These are phyloP conservation scores for Penicillium roqueforti DNA, from an alignment of 495 filamentous ascomycete species.

Conservation along the genomic window DNA sequence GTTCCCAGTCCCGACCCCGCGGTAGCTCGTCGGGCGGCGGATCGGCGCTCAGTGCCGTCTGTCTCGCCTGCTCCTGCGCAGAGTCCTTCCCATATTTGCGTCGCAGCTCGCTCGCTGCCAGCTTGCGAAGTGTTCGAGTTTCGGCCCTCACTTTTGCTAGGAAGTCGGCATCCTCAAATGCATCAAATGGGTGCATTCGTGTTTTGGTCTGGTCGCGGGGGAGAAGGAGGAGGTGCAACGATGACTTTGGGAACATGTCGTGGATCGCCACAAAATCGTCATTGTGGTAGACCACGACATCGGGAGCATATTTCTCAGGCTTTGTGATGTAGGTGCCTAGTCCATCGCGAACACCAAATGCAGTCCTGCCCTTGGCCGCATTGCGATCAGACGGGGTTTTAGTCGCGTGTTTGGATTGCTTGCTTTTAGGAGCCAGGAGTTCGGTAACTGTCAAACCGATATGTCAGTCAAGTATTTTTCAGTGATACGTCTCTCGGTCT, in stretches of 20 bases:
- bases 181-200: conserved; percentile 70
- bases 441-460: conserved; percentile 51
- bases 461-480: neutral
- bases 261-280: conserved; percentile 72
- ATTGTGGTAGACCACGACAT: conserved; percentile 64
- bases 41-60: conserved; percentile 49
- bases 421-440: conserved; percentile 61
- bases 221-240: conserved; percentile 80
- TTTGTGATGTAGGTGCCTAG: conserved; percentile 68
- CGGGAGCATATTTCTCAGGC: conserved; percentile 58
- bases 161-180: conserved; percentile 68
- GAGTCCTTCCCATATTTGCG: conserved; percentile 64
- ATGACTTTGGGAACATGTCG: conserved; percentile 81
- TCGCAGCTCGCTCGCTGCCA: conserved; percentile 74
- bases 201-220: conserved; percentile 63
- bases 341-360: conserved; percentile 51
- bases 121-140: conserved; percentile 51
- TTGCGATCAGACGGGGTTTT: conserved; percentile 25
- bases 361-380: conserved; percentile 21
- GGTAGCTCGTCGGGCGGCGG: conserved; percentile 52
- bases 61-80: conserved; percentile 51
- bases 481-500: neutral
- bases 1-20: conserved; percentile 68
- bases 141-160: conserved; percentile 59
- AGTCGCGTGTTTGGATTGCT: conserved; percentile 36